A percentile compares a stretch with the other conserved stretches of the same genome.
Evolutionary conservation across 495 filamentous ascomycete species (phyloP).

Genomic region (Parathielavia appendiculata): DNA sequence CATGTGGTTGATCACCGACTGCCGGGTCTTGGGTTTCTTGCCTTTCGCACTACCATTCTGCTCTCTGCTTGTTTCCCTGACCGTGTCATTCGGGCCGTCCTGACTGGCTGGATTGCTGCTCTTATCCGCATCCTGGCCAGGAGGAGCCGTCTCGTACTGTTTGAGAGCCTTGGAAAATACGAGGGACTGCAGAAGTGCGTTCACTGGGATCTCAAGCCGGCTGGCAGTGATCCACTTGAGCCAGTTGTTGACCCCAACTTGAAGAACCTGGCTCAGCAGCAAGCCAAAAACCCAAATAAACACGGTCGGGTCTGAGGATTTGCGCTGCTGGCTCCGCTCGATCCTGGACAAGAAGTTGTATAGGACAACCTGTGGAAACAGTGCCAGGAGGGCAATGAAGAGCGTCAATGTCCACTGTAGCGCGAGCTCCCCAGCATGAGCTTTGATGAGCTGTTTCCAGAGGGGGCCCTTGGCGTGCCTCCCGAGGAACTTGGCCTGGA

Average conservation of each 20-base stretch:
- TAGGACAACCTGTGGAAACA: constrained; percentile 58
- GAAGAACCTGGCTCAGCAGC: constrained; percentile 46
- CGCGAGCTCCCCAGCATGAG: constrained; percentile 42
- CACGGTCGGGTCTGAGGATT: constrained; percentile 29
- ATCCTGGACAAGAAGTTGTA: constrained; percentile 54
- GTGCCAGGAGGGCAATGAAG: constrained; percentile 46
- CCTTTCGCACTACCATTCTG: constrained; percentile 8
- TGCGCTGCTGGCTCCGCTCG: constrained; percentile 42
- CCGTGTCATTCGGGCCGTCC: neutral
- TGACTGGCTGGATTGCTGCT: neutral
- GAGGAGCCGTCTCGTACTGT: constrained; percentile 60
- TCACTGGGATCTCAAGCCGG: constrained; percentile 53
- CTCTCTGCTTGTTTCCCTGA: neutral
- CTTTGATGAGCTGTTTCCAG: constrained; percentile 51
- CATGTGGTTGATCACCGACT: constrained; percentile 38
- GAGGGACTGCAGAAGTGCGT: constrained; percentile 57
- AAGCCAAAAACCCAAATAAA: constrained; percentile 57
- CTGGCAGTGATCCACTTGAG: constrained; percentile 56
- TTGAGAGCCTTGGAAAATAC: constrained; percentile 64
- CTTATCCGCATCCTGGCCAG: constrained; percentile 37
- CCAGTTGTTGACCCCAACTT: constrained; percentile 50
- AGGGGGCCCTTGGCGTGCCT: constrained; percentile 40
- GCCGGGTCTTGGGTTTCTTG: constrained; percentile 18
- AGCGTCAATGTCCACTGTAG: constrained; percentile 48
- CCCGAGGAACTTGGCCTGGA: constrained; percentile 41